Conservation (phyloP, 2,329 filamentous ascomycete genomes). For the Sporothrix protearum region DNA sequence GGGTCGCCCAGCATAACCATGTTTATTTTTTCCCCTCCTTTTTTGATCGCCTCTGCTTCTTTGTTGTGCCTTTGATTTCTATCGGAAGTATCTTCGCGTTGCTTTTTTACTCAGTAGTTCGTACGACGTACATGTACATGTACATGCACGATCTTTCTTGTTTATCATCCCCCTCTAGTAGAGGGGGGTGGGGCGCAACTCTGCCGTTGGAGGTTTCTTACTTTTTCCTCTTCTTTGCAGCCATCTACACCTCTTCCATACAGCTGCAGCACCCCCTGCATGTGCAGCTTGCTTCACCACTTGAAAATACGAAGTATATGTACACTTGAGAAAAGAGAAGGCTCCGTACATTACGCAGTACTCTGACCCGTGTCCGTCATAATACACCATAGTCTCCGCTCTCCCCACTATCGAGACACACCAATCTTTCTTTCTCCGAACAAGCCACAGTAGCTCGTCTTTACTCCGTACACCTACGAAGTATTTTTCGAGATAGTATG, state of each 20-base stretch:
- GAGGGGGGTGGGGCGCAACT: not conserved
- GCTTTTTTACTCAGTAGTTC: too few relatives aligned
- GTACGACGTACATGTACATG: too few relatives aligned
- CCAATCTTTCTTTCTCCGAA: not conserved
- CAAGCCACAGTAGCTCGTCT: not conserved
- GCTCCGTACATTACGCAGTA: too few relatives aligned
- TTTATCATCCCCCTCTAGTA: not conserved
- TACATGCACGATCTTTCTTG: too few relatives aligned
- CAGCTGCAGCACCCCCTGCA: conserved; percentile 5
- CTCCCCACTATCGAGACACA: not conserved
- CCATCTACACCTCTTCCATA: not conserved
- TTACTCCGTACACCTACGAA: not conserved
- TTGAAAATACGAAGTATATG: too few relatives aligned
- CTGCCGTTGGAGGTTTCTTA: not conserved
- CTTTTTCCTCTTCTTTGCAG: not conserved
- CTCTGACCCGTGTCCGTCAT: too few relatives aligned
- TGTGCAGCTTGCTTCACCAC: conserved; percentile 1
- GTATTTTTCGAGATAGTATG: not conserved
- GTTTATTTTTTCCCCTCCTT: not conserved
- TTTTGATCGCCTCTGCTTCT: not conserved
- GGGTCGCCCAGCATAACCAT: not conserved
- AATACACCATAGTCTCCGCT: not conserved
- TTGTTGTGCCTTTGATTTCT: not conserved
- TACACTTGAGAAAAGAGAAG: not conserved
- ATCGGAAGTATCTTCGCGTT: not conserved